Evolutionary conservation across 2,329 filamentous ascomycete species (phyloP).

Genomic region (Clonostachys sp.): DNA sequence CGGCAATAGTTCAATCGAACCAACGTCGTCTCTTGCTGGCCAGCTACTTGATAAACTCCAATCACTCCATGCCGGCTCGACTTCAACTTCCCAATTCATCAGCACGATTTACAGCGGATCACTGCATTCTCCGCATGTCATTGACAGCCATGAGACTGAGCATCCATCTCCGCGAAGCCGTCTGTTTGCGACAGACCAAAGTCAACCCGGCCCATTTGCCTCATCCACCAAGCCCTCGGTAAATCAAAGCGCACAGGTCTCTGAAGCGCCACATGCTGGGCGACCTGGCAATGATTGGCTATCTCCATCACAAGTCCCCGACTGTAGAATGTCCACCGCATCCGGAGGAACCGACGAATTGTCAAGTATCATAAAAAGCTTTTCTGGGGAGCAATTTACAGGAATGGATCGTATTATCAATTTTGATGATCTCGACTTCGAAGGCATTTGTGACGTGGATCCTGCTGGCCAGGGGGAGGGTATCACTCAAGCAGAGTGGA

Average conservation of each 20-base stretch:
- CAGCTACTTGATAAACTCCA: slow-evolving; percentile 10
- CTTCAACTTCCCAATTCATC: no score
- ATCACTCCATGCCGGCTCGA: no score
- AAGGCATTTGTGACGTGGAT: background rate
- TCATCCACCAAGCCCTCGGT: no score
- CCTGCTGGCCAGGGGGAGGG: no score
- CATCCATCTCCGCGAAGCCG: slow-evolving; percentile 8
- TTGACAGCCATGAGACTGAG: slow-evolving; percentile 6
- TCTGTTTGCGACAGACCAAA: background rate
- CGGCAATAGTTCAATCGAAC: slow-evolving; percentile 4
- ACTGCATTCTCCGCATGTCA: slow-evolving; percentile 4
- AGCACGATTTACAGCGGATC: background rate
- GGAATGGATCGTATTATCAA: slow-evolving; percentile 24
- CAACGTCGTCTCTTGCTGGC: slow-evolving; percentile 7
- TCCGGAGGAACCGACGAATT: slow-evolving; percentile 12
- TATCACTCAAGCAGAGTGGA: no score
- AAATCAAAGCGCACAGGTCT: no score
- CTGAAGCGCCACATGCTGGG: background rate
- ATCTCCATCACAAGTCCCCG: no score
- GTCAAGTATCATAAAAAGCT: slow-evolving; percentile 18
- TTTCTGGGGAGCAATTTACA: slow-evolving; percentile 22
- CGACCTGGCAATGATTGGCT: background rate
- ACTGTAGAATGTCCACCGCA: background rate
- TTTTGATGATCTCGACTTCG: slow-evolving; percentile 25
- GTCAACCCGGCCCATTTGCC: background rate